Percentiles rank a stretch among this genome's conserved stretches.
Evolutionary conservation across 2,329 filamentous ascomycete species (phyloP).

Genomic region (Penicillium sclerotigenum): DNA sequence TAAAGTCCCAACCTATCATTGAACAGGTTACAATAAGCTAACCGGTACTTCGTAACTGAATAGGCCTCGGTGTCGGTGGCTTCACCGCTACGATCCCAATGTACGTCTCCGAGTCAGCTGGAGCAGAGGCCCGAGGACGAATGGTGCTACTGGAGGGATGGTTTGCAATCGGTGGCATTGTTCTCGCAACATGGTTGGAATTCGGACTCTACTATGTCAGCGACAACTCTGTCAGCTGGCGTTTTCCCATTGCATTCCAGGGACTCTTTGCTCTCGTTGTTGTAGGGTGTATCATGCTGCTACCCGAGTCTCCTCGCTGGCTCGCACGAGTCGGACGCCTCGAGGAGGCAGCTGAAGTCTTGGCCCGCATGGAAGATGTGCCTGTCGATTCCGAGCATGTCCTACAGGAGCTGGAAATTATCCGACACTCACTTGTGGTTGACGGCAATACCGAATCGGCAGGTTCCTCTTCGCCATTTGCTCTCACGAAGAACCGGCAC

Average conservation of each 20-base stretch:
- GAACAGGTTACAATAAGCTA: neutral
- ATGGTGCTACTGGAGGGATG: conserved; percentile 21
- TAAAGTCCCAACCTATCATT: neutral
- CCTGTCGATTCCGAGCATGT: conserved; percentile 50
- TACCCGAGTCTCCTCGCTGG: conserved; percentile 55
- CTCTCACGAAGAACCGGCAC: conserved; percentile 23
- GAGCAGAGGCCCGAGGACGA: conserved; percentile 15
- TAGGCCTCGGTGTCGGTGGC: conserved; percentile 24
- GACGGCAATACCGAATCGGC: conserved; percentile 1
- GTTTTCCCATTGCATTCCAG: conserved; percentile 32
- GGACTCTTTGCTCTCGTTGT: conserved; percentile 36
- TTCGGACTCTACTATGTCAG: conserved; percentile 41
- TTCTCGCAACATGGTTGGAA: conserved; percentile 39
- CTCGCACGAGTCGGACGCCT: conserved; percentile 51
- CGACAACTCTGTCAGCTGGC: conserved; percentile 28
- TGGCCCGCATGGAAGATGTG: conserved; percentile 45
- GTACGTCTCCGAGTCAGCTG: conserved; percentile 21
- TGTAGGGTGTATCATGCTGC: conserved; percentile 20
- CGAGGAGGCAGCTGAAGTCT: conserved; percentile 45
- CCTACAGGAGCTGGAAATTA: conserved; percentile 19
- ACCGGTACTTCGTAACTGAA: neutral
- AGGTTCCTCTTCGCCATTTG: conserved; percentile 18
- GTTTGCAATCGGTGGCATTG: conserved; percentile 20
- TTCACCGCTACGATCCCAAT: conserved; percentile 28
- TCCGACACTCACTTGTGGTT: conserved; percentile 47